A percentile compares a stretch with the other conserved stretches of the same genome.
These are phyloP conservation scores for Kodamaea nitidulidarum DNA, from an alignment of 805 yeast species.

Conservation along the genomic window DNA sequence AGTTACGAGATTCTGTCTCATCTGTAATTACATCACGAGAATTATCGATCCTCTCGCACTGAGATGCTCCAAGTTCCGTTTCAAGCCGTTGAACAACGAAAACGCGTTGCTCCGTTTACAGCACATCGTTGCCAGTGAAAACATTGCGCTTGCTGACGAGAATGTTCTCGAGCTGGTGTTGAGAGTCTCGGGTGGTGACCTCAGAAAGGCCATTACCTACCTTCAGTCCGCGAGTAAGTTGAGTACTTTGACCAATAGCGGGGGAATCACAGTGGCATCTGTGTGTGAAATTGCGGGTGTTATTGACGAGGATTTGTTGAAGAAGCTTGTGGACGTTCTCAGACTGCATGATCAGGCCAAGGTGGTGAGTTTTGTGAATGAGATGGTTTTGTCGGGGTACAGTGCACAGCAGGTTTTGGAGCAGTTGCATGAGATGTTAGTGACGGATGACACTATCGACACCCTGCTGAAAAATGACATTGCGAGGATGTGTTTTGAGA, in stretches of 20 bases:
- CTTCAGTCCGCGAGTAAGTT: conserved; percentile 79
- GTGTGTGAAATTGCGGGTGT: conserved; percentile 76
- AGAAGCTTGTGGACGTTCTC: conserved; percentile 35
- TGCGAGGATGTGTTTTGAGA: conserved; percentile 62
- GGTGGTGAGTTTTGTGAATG: conserved; percentile 44
- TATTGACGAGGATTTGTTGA: conserved; percentile 50
- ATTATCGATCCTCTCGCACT: conserved; percentile 96
- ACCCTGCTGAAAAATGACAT: conserved; percentile 60
- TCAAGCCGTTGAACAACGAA: conserved; percentile 66
- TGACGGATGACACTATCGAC: conserved; percentile 48
- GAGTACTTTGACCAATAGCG: conserved; percentile 20
- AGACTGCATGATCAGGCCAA: conserved; percentile 20
- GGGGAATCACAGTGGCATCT: conserved; percentile 39
- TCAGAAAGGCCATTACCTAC: conserved; percentile 87
- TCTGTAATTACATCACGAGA: conserved; percentile 94
- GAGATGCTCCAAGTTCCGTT: conserved; percentile 92
- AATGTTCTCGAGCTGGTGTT: conserved; percentile 62
- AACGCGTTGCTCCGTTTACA: conserved; percentile 68
- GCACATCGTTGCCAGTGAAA: conserved; percentile 49
- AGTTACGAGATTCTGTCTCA: conserved; percentile 85
- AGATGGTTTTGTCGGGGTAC: conserved; percentile 66
- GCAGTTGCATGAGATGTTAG: conserved; percentile 67
- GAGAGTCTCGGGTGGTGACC: conserved; percentile 79
- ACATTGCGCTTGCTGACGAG: conserved; percentile 19
- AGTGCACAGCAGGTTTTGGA: conserved; percentile 67